phyloP scores from a whole-genome alignment of 768 basidiomycete species.

The Filobasidium floriforme region DNA sequence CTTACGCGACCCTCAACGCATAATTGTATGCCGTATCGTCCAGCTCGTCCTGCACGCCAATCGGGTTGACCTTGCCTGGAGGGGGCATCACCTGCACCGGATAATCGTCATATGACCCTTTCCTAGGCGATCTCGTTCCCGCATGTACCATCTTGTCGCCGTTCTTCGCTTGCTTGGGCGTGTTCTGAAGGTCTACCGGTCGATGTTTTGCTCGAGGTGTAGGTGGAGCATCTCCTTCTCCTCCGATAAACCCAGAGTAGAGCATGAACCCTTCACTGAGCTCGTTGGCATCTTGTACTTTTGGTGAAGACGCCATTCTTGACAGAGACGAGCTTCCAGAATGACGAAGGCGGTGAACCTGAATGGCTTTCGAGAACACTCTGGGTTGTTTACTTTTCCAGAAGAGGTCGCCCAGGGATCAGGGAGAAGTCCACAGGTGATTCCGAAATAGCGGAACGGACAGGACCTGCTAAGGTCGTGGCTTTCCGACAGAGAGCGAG shows the following conservation, averaged over 20 bases:
- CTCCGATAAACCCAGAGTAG: slow-evolving; percentile 1
- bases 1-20: slow-evolving; percentile 40
- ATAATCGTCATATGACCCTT: neutral
- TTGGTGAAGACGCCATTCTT: neutral
- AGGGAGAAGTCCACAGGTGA: no score
- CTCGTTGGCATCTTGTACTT: neutral
- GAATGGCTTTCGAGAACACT: neutral
- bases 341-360: neutral
- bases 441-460: no score
- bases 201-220: neutral
- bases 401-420: no score
- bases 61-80: neutral
- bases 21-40: slow-evolving; percentile 36
- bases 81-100: neutral
- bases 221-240: neutral
- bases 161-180: no score
- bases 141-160: no score
- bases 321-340: neutral
- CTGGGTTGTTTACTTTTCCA: no score
- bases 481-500: no score
- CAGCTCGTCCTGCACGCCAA: slow-evolving; percentile 19
- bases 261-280: slow-evolving; percentile 11
- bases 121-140: no score
- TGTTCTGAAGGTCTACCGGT: neutral
- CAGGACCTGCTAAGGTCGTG: no score